Evolutionary conservation across 2,329 filamentous ascomycete genomes (phyloP), one percentile per base, ranked within the genome.

Genomic region (Fusarium mexicanum): DNA sequence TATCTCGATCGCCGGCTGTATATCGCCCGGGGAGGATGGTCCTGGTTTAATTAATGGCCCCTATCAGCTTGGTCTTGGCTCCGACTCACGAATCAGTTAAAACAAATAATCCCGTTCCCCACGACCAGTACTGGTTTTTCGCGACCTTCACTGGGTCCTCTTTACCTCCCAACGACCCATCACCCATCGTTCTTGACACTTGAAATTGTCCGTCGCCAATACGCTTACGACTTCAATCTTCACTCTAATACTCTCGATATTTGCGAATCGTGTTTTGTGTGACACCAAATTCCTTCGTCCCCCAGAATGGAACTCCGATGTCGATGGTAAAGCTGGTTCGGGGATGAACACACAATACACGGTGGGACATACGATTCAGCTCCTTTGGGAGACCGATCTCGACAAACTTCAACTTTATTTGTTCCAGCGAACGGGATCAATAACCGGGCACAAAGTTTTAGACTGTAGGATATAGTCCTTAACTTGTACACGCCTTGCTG

Each of bases 251-350:
- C 3, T 13, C 17, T 41, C 14, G 0, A 12, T 46, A 16, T 12
- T 64, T 2, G 13, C 22, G 1, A 38, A 0, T 17, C 7, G 5
- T 14, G 31, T 2, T 8, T 26, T 2, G 1, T 64, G 62, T 5
- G 1, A 1, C 2, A 37, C 31, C 2, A 33, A 5, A 3, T 64
- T 64, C 6, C 7, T 61, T 0, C 29, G 6, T 7, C 62, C 62
- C 2, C 55, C 24, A 22, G 29, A 64, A 6, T 33, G 46, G 44
- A n/a, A 33, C 8, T 4, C 3, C 0, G 22, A n/a, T 5, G 0
- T 50, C 8, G 46, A 61, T 1, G 3, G 9, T 22, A 0, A 5
- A 4, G 6, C 0, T 1, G 29, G 7, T 2, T 9, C 8, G 0
- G 12, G 11, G 3, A 2, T 38, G 2, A 64, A 64, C 12, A 11